These are phyloP conservation scores for Bertia moriformis DNA, from an alignment of 2,329 filamentous ascomycete species.

Conservation along the genomic window DNA sequence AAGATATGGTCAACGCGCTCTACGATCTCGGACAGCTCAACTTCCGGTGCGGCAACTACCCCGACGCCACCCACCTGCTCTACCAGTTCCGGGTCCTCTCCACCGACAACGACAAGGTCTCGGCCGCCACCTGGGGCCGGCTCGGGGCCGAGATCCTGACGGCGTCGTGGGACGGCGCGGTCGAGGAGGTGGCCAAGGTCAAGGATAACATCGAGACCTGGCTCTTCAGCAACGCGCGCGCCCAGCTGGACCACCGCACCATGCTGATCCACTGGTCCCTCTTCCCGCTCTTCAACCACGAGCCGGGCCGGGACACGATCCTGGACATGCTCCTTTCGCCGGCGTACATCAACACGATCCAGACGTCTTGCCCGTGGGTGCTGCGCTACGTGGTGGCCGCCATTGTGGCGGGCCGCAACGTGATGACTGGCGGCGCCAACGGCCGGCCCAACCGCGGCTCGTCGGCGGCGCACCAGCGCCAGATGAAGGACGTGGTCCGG, in stretches of 20 bases:
- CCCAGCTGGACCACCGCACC: conserved; percentile 88
- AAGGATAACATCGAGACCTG: conserved; percentile 86
- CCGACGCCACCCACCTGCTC: conserved; percentile 74
- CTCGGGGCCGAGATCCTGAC: conserved; percentile 89
- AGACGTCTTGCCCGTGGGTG: conserved; percentile 93
- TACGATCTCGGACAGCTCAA: conserved; percentile 95
- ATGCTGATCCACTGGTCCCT: conserved; percentile 98
- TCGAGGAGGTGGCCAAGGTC: conserved; percentile 81
- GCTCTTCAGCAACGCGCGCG: conserved; percentile 89
- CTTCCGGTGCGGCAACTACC: conserved; percentile 94
- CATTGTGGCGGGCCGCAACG: conserved; percentile 82
- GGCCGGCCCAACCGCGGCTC: not conserved
- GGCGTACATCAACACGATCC: conserved; percentile 97
- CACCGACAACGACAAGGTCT: conserved; percentile 95
- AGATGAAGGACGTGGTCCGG: conserved; percentile 90
- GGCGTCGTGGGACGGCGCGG: conserved; percentile 84
- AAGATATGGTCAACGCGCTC: conserved; percentile 89
- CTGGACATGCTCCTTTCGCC: conserved; percentile 96
- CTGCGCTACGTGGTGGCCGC: conserved; percentile 85
- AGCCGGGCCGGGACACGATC: conserved; percentile 74
- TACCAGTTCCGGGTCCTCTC: conserved; percentile 97
- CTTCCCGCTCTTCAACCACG: conserved; percentile 98
- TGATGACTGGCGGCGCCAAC: conserved; percentile 61
- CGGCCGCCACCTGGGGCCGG: conserved; percentile 93
- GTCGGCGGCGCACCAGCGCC: conserved; percentile 81